These are phyloP conservation scores for Kwoniella sp. DNA, from an alignment of 768 basidiomycete species.

Conservation along the genomic window DNA sequence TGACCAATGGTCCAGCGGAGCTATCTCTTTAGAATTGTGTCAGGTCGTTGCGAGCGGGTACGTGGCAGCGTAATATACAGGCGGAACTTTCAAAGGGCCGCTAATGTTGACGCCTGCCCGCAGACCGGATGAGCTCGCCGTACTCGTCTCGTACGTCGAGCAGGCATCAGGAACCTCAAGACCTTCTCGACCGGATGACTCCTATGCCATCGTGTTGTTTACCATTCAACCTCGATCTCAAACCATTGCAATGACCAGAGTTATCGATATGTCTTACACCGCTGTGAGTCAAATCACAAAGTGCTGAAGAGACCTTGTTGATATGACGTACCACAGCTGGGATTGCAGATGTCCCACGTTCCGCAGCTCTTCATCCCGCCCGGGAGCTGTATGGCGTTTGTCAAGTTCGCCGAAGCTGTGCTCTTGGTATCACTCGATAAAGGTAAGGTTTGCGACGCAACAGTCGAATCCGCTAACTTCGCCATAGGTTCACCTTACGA, in stretches of 20 bases:
- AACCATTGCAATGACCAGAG: slow-evolving; percentile 11
- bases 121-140: slow-evolving; percentile 35
- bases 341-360: slow-evolving; percentile 45
- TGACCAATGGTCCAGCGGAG: slow-evolving; percentile 36
- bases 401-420: slow-evolving; percentile 49
- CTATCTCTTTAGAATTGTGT: slow-evolving; percentile 36
- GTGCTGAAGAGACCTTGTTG: no score
- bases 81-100: not conserved
- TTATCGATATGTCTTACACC: slow-evolving; percentile 19
- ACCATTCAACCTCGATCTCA: slow-evolving; percentile 17
- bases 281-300: slow-evolving; percentile 23
- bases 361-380: slow-evolving; percentile 46
- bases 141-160: slow-evolving; percentile 40
- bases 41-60: slow-evolving; percentile 36
- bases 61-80: not conserved
- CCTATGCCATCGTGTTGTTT: slow-evolving; percentile 43
- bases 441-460: slow-evolving; percentile 14
- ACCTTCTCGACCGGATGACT: slow-evolving; percentile 12
- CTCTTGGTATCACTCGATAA: slow-evolving; percentile 42
- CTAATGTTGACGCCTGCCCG: not conserved
- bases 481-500: slow-evolving; percentile 43
- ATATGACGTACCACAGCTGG: no score
- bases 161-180: slow-evolving; percentile 20
- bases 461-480: not conserved
- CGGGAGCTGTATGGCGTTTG: slow-evolving; percentile 40